Base-by-base conservation (phyloP, 306 rosid genomes). In the Sechiopsis laciniata region DNA sequence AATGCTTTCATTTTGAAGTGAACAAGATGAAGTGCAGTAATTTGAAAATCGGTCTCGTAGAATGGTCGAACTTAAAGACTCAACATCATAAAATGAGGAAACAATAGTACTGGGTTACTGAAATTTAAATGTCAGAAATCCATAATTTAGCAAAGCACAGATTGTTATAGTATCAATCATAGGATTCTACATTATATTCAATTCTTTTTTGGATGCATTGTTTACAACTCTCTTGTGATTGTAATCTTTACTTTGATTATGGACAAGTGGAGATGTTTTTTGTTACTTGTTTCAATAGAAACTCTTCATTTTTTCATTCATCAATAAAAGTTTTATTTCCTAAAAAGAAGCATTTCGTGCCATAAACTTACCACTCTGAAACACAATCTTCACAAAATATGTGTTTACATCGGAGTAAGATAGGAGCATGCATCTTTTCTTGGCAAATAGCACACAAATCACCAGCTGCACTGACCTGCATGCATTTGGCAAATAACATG, bases 401-500 rank as follows among this genome's bases (percentile, higher is more conserved):
- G 89, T 94, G 99, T 80, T 94, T 94, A 82, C 99, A 95, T 32
- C 92, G 88, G 67, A 95, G 97, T 56, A 88, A 82, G 78, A 95
- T 82, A 54, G 99, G 99, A 60, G 92, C 85, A 77, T 89, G 97
- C 97, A 95, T 95, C 89, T 95, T 91, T 85, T 95, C 99, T 85
- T 95, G 99, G 84, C 99, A 95, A 85, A 94, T 94, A 45, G 99
- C 96, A 79, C 99, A 94, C 50, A 95, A 85, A 85, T 95, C 99
- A 17, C 99, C 97, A 1, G 92, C 96, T 53, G 95, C 90, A 67
- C 75, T 81, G 53, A 89, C 97, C 99, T 95, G 91, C 81, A 85
- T 91, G 91, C 81, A 85, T 82, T 76, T 77, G 22, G 76, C 76
- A 50, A 63, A 60, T 15, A 16, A 52, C 46, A 54, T 48, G 78